Base-by-base conservation (phyloP, 179 eudicot species). In the Amaranthus tricolor region DNA sequence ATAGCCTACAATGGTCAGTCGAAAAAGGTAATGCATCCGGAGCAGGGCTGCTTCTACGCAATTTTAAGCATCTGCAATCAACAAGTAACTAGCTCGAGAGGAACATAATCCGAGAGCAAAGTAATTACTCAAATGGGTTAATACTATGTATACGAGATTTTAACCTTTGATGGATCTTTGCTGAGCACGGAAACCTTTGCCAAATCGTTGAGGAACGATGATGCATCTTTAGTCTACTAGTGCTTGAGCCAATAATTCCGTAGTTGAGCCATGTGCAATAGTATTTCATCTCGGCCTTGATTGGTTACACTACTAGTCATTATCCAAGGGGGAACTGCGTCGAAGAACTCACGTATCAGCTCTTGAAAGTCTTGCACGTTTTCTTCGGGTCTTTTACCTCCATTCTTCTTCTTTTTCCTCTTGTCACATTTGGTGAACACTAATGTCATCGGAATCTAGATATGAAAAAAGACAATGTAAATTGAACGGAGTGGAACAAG, bases 271-370 rank as follows among this genome's bases (percentile, higher is more conserved):
- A 95, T 93, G 83, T 95, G 97, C 81, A 95, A 58, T 62, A 95
- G 80, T 74, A 95, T 88, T 81, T 95, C 99, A 83, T 95, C 97
- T 71, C 99, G 89, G 49, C 99, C 99, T 81, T 89, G 99, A 81
- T 95, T 95, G 59, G 97, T 95, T 67, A 95, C 83, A 56, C 99
- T 95, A 82, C 99, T 95, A 16, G 99, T 95, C 99, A 95, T 95
- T 68, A 95, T 92, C 99, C 99, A 95, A 74, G 97, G 99, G 3
- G 99, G 99, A 20, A 84, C 81, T 11, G 89, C 83, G 76, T 92
- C 81, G 76, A 95, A 95, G 84, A 77, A 90, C 63, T 86, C 88
- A 0, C 88, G 80, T 63, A 95, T 93, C 77, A 88, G 73, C 60
- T 86, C 87, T 80, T 82, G 96, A 81, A 95, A 95, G 69, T 88